phyloP scores from a whole-genome alignment of 2,329 filamentous ascomycete genomes.

The Graphiopsis chlorocephala region DNA sequence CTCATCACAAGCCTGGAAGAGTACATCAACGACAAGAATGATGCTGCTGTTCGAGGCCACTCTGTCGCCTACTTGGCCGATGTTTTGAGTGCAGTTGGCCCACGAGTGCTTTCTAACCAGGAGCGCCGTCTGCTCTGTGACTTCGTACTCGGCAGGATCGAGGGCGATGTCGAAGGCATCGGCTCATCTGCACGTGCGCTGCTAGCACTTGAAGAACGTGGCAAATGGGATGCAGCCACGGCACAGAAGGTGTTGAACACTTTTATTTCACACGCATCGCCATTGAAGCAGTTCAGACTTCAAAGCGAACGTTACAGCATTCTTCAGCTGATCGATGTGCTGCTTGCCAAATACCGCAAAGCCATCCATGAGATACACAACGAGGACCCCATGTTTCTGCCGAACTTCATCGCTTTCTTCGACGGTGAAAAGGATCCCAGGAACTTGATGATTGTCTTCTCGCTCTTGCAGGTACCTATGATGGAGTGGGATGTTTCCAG shows the following conservation, averaged over 20 bases:
- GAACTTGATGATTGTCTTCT: slow-evolving; percentile 69
- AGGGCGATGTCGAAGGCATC: slow-evolving; percentile 53
- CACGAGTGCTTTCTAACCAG: slow-evolving; percentile 58
- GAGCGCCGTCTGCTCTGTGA: slow-evolving; percentile 60
- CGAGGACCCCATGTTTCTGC: slow-evolving; percentile 52
- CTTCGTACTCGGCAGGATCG: slow-evolving; percentile 63
- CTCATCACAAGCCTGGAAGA: slow-evolving; percentile 63
- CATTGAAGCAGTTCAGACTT: slow-evolving; percentile 61
- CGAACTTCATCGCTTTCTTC: slow-evolving; percentile 62
- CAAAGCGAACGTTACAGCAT: slow-evolving; percentile 61
- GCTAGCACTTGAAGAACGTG: slow-evolving; percentile 56
- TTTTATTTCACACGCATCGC: slow-evolving; percentile 51
- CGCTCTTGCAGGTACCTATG: slow-evolving; percentile 64
- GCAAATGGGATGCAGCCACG: slow-evolving; percentile 59
- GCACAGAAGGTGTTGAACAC: slow-evolving; percentile 54
- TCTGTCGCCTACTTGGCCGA: slow-evolving; percentile 52
- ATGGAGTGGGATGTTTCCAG: slow-evolving; percentile 64
- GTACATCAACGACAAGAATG: slow-evolving; percentile 63
- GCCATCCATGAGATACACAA: slow-evolving; percentile 57
- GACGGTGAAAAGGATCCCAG: slow-evolving; percentile 67
- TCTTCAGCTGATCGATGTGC: slow-evolving; percentile 58
- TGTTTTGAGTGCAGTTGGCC: slow-evolving; percentile 49
- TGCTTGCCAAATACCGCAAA: slow-evolving; percentile 61
- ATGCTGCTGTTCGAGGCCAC: slow-evolving; percentile 59
- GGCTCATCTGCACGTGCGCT: slow-evolving; percentile 59